These are phyloP conservation scores for Austroboletus novae-zelandiae DNA, from an alignment of 1,284 basidiomycete species.

Conservation along the genomic window DNA sequence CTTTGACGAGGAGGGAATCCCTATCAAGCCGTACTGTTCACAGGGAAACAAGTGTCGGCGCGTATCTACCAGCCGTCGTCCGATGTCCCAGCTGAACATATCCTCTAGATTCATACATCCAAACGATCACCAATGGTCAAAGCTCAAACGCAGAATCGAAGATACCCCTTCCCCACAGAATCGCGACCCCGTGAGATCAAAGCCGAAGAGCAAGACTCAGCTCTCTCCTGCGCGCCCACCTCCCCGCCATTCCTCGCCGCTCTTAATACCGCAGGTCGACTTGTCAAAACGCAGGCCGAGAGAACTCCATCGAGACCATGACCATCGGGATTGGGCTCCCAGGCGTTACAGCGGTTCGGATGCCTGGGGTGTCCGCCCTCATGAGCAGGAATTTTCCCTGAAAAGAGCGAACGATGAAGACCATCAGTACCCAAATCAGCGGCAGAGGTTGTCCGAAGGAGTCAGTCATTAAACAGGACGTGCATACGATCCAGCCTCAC, in stretches of 20 bases:
- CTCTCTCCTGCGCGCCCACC: constrained; percentile 21
- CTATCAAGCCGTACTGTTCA: constrained; percentile 42
- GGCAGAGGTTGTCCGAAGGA: constrained; percentile 26
- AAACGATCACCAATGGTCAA: constrained; percentile 43
- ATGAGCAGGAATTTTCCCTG: constrained; percentile 18
- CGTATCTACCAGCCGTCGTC: constrained; percentile 12
- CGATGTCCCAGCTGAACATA: constrained; percentile 5
- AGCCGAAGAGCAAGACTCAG: constrained; percentile 23
- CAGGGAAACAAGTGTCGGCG: constrained; percentile 51
- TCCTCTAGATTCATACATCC: constrained; percentile 52
- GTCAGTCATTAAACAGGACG: constrained; percentile 17
- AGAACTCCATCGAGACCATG: constrained; percentile 23
- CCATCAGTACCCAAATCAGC: constrained; percentile 29
- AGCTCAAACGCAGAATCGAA: constrained; percentile 23
- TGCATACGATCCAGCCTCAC: constrained; percentile 13
- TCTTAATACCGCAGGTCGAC: constrained; percentile 30
- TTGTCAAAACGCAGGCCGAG: constrained; percentile 31
- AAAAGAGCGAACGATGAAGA: constrained; percentile 30
- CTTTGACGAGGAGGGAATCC: constrained; percentile 42
- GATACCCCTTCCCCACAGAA: constrained; percentile 15
- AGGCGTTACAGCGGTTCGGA: constrained; percentile 25
- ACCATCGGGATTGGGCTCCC: constrained; percentile 20
- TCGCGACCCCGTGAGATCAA: constrained; percentile 19
- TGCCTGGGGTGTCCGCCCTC: constrained; percentile 21
- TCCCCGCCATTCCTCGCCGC: constrained; percentile 27